These are phyloP conservation scores for Coemansia sp. DNA, from an alignment of 371 early-diverging fungal genomes.

Conservation along the genomic window DNA sequence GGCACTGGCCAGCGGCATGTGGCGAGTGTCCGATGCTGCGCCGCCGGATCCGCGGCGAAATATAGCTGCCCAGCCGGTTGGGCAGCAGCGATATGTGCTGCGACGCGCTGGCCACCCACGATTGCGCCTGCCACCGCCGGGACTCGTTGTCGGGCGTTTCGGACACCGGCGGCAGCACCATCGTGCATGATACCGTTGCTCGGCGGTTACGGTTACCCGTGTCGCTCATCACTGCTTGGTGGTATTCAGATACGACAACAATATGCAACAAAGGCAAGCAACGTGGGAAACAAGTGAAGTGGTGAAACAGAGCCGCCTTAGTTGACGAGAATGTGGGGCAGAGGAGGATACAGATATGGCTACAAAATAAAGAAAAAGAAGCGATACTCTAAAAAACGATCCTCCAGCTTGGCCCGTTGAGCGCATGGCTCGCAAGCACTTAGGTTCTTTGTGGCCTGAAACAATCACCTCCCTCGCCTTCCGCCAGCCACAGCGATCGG, in stretches of 20 bases:
- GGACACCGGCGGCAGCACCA: background rate
- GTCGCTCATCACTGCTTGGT: background rate
- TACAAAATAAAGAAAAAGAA: background rate
- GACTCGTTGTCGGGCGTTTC: too few relatives aligned
- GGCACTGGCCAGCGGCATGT: background rate
- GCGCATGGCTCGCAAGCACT: too few relatives aligned
- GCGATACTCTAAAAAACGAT: too few relatives aligned
- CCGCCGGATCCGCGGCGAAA: conserved; percentile 6
- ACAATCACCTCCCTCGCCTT: too few relatives aligned
- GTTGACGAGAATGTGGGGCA: too few relatives aligned
- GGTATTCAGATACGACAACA: background rate
- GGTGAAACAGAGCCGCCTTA: too few relatives aligned
- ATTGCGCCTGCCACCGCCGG: conserved; percentile 11
- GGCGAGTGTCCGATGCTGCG: conserved; percentile 1
- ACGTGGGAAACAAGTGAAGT: too few relatives aligned
- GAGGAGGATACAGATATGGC: background rate
- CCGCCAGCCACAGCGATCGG: too few relatives aligned
- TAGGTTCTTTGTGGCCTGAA: too few relatives aligned
- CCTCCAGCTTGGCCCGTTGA: background rate
- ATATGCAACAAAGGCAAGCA: background rate
- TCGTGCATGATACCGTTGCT: conserved; percentile 12
- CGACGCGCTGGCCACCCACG: conserved; percentile 25
- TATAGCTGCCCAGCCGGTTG: conserved; percentile 13
- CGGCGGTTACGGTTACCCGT: conserved; percentile 1
- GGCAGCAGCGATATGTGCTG: conserved; percentile 14